A percentile compares a stretch with the other conserved stretches of the same genome.
phyloP scores from a whole-genome alignment of 1,284 basidiomycete species.

The Phellopilus nigrolimitatus region DNA sequence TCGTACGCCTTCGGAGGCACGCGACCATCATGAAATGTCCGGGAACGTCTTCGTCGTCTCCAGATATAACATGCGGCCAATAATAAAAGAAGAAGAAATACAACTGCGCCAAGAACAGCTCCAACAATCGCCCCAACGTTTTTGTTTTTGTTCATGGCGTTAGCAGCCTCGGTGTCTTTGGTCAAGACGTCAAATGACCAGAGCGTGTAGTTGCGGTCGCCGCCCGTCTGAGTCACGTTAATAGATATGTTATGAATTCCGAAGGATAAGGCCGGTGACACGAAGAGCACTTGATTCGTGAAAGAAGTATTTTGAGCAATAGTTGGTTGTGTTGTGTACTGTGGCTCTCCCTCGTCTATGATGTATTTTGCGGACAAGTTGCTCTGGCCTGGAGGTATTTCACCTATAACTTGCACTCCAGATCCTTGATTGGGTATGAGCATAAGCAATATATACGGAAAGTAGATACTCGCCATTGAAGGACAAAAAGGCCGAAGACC shows the following conservation, averaged over 20 bases:
- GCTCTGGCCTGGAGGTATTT: constrained; percentile 6
- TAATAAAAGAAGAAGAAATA: constrained; percentile 1
- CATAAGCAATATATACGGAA: not conserved
- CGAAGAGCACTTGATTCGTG: constrained; percentile 3
- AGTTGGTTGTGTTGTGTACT: not conserved
- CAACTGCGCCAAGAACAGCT: not conserved
- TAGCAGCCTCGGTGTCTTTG: not conserved
- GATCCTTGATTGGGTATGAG: not conserved
- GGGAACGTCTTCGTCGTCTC: not conserved
- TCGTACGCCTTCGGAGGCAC: constrained; percentile 6
- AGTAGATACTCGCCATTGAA: not conserved
- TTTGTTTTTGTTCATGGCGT: not conserved
- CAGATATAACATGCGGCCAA: not conserved
- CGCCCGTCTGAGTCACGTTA: not conserved
- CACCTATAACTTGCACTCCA: constrained; percentile 9
- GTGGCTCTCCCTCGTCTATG: constrained; percentile 6
- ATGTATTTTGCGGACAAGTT: constrained; percentile 15
- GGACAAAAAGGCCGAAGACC: not conserved
- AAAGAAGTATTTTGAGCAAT: not conserved
- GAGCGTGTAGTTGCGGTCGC: not conserved
- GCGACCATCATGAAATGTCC: not conserved
- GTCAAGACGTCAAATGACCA: not conserved
- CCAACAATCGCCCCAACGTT: constrained; percentile 8
- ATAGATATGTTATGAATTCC: not conserved
- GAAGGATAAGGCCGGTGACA: not conserved